Percentiles rank a stretch among this genome's conserved stretches.
phyloP scores from a whole-genome alignment of 2,329 filamentous ascomycete species.

The Aspergillus pseudotamarii region DNA sequence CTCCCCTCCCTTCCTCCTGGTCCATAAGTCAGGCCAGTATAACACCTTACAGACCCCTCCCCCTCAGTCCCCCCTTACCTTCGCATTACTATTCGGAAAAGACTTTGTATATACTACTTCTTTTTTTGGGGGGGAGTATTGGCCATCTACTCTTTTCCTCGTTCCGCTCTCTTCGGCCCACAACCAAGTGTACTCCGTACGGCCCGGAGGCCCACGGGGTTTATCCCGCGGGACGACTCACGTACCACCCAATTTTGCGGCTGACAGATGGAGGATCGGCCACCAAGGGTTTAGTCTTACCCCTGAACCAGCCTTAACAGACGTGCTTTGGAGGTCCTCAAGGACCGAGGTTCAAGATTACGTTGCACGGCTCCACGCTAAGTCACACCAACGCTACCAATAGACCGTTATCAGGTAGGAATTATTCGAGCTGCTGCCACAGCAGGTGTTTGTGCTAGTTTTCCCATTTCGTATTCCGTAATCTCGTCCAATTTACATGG shows the following conservation, averaged over 20 bases:
- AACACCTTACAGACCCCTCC: background rate
- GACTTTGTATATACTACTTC: background rate
- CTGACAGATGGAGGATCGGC: slow-evolving; percentile 21
- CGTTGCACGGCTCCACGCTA: slow-evolving; percentile 31
- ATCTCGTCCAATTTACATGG: background rate
- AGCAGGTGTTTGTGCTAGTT: background rate
- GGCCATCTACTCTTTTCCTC: background rate
- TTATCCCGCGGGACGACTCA: slow-evolving; percentile 10
- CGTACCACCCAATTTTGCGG: slow-evolving; percentile 19
- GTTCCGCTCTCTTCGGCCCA: background rate
- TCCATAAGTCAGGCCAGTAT: background rate
- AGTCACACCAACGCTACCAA: slow-evolving; percentile 24
- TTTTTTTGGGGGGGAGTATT: background rate
- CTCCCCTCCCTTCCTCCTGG: background rate
- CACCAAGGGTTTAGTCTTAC: slow-evolving; percentile 14
- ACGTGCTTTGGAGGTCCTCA: slow-evolving; percentile 6
- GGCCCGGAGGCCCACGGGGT: background rate
- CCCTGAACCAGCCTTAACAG: slow-evolving; percentile 23
- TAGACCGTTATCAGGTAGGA: slow-evolving; percentile 5
- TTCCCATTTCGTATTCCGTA: background rate
- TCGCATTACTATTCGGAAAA: background rate
- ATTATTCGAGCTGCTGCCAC: background rate
- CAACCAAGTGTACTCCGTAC: background rate
- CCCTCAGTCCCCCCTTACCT: background rate
- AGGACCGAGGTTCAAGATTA: slow-evolving; percentile 24